Base-by-base conservation (phyloP, 805 yeast species). In the Sugiyamaella marilandica region DNA sequence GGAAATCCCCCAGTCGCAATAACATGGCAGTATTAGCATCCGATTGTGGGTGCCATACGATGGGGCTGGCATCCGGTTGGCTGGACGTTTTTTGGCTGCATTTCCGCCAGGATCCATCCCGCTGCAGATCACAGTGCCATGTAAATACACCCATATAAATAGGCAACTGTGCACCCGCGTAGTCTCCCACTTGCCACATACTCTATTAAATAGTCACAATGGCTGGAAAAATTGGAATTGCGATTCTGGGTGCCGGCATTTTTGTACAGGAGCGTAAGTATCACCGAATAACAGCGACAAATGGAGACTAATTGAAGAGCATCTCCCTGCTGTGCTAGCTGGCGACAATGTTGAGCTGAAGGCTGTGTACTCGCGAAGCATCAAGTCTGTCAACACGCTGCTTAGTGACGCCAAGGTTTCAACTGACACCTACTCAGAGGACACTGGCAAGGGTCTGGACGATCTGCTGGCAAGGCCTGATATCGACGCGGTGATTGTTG, bases 401-500 rank as follows among this genome's bases (percentile, higher is more conserved):
- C 39, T 55, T 2, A 44, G 47, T 8, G 56, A 49, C 24, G 43
- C 55, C 19, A 33, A 31, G 35, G 51, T 37, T 10, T 36, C 35
- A n/a, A 47, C 51, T 36, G 56, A 51, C 10, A 37, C 54, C 48
- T 59, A 60, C 45, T 55, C 59, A 10, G 62, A 59, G 16, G 62
- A 59, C 36, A 44, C 55, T 2, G 57, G 45, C 19, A 52, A 56
- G 33, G 34, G 46, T 7, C 49, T 59, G n/a, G 59, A 53, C 31
- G 60, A 39, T n/a, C 47, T 60, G 34, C 52, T 60, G 14, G 52
- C 53, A 8, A 39, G 63, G 36, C 33, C 51, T n/a, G 63, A 60
- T 45, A 33, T 62, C 37, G 58, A 62, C 43, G 65, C 62, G 14
- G 66, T 62, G 16, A 49, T 60, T 33, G 50, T 62, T 13, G 64